These are phyloP conservation scores for Solanum medicagineum DNA, from an alignment of 257 asterid genomes.

Conservation along the genomic window DNA sequence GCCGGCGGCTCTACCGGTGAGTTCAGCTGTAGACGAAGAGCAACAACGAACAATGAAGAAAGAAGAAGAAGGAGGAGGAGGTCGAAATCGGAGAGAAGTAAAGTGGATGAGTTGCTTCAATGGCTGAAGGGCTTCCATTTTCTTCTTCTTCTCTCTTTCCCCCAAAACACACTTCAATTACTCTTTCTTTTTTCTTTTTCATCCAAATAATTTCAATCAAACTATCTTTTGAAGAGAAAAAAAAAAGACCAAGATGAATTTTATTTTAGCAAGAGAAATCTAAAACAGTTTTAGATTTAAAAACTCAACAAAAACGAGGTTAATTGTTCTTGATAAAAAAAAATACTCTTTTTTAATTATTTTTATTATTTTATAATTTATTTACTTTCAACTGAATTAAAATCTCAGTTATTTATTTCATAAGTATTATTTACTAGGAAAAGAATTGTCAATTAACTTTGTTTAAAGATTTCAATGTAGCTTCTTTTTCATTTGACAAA, in stretches of 20 bases:
- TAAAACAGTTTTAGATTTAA: neutral
- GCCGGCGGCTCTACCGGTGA: conserved; percentile 12
- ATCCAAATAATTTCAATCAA: too few relatives aligned
- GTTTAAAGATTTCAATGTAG: neutral
- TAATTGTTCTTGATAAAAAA: neutral
- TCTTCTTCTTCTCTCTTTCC: neutral
- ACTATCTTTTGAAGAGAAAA: too few relatives aligned
- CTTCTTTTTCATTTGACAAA: neutral
- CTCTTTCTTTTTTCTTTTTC: too few relatives aligned
- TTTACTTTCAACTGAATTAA: neutral
- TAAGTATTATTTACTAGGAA: neutral
- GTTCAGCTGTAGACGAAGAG: conserved; percentile 22
- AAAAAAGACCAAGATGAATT: too few relatives aligned
- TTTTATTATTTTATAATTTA: neutral
- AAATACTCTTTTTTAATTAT: neutral
- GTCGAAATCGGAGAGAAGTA: conserved; percentile 11
- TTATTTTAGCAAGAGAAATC: neutral
- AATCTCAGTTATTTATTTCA: neutral
- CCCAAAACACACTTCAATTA: neutral
- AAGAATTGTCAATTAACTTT: neutral
- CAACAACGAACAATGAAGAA: conserved; percentile 38
- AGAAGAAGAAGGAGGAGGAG: conserved; percentile 2
- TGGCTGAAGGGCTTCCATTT: conserved; percentile 49
- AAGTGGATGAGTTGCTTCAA: conserved; percentile 38
- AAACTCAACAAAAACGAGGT: neutral